phyloP scores from a whole-genome alignment of 345 rosid genomes.

The Stellera chamaejasme region DNA sequence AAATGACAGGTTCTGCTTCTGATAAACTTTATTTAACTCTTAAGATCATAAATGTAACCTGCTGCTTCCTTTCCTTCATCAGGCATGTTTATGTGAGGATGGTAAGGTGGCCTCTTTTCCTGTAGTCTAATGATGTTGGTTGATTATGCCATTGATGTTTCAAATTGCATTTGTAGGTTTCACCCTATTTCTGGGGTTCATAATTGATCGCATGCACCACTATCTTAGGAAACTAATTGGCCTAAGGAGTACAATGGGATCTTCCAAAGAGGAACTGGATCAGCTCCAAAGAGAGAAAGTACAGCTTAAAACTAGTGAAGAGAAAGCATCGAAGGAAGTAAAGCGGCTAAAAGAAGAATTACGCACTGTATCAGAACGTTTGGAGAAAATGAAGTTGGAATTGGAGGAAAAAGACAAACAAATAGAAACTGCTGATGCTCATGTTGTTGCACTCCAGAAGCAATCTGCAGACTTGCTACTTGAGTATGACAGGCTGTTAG shows the following conservation, averaged over 20 bases:
- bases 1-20: no score
- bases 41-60: no score
- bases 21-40: no score
- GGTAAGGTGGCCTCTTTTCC: no score
- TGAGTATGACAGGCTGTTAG: constrained; percentile 76
- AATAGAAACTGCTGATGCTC: constrained; percentile 72
- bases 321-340: constrained; percentile 48
- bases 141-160: constrained; percentile 3
- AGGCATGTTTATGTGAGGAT: no score
- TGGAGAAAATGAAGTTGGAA: constrained; percentile 65
- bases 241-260: constrained; percentile 47
- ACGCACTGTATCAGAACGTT: constrained; percentile 31
- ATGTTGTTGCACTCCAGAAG: constrained; percentile 70
- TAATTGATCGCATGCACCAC: constrained; percentile 78
- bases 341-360: constrained; percentile 46
- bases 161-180: constrained; percentile 55
- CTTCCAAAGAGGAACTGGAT: constrained; percentile 60
- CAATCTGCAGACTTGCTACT: constrained; percentile 81
- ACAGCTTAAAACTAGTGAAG: constrained; percentile 59
- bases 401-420: constrained; percentile 56
- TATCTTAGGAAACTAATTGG: constrained; percentile 61
- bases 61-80: no score
- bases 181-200: constrained; percentile 76
- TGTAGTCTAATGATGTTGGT: no score
- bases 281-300: constrained; percentile 47